Conservation (phyloP, 2,329 filamentous ascomycete species). For the Pseudogymnoascus destructans region DNA sequence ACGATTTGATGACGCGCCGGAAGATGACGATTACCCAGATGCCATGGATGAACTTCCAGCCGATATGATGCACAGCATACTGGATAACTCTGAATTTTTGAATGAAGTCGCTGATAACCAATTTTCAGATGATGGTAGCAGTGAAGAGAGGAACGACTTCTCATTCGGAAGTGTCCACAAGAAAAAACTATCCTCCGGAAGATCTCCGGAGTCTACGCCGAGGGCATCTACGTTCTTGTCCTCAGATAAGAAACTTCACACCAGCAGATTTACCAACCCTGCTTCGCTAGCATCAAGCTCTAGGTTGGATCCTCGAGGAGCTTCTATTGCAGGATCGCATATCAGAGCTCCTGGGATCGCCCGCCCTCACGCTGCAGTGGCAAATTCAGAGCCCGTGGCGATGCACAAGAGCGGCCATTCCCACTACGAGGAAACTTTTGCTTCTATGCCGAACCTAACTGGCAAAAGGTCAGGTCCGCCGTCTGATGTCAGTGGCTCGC, state of each 20-base stretch:
- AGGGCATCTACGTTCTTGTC: constrained; percentile 33
- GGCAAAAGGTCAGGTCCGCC: background rate
- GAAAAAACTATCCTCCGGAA: constrained; percentile 20
- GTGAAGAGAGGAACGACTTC: constrained; percentile 21
- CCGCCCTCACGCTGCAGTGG: background rate
- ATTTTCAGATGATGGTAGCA: constrained; percentile 20
- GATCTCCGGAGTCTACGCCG: constrained; percentile 36
- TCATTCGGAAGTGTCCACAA: constrained; percentile 18
- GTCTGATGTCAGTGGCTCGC: constrained; percentile 1
- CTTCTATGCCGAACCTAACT: background rate
- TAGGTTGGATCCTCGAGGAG: background rate
- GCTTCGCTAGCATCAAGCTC: background rate
- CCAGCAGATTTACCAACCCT: constrained; percentile 4
- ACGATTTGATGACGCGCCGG: constrained; percentile 26
- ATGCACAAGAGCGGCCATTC: background rate
- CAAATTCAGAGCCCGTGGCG: background rate
- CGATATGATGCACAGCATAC: constrained; percentile 20
- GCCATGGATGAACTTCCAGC: constrained; percentile 16
- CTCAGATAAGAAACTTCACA: background rate
- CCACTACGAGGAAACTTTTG: background rate
- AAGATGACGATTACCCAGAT: constrained; percentile 21
- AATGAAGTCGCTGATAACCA: constrained; percentile 25
- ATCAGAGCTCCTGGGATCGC: background rate
- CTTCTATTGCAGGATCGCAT: background rate
- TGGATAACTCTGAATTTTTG: constrained; percentile 23